Evolutionary conservation across 129 eudicot genomes (phyloP), one percentile per base, ranked within the genome.

Genomic region (Chrysanthemum seticuspe): DNA sequence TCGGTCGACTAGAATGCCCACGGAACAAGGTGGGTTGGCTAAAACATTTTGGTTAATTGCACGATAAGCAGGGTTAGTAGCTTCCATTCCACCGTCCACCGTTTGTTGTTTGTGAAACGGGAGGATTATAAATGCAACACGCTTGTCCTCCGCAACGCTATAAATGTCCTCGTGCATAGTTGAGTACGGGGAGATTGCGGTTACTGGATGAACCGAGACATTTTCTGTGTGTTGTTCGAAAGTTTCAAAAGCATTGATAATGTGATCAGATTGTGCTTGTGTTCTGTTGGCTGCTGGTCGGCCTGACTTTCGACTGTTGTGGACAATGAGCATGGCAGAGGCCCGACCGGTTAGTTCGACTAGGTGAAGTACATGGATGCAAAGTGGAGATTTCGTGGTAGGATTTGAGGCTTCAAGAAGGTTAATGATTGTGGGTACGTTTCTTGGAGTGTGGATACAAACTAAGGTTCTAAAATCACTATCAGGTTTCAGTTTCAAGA

Each of bases 151-250:
- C 0, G 97, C 97, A 6, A 94, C 85, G 10, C 73, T 76, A 70
- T 96, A 87, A 13, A 94, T 90, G 48, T 90, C 98, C 57, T 94
- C 96, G 44, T 94, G 98, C 91, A 90, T 94, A 9, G 97, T 86
- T 5, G 92, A 83, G 82, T 89, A 90, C 4, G 96, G 96, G 2
- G 98, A 90, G 25, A 94, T 82, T 16, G 97, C 97, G 0, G 98
- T 94, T 5, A 90, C 69, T 6, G 98, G 96, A 16, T 88, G 88
- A 12, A 90, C 93, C 0, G 97, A 81, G 10, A 89, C 85, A 45
- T 49, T 48, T 2, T 58, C 83, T 0, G 76, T 74, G 14, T 90
- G 82, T 50, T 86, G 90, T 77, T 90, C 93, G 45, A 87, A 94
- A 70, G 79, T 90, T 49, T 90, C 89, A n/a, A 94, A 94, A 27